Evolutionary conservation across 1,284 basidiomycete species (phyloP).

Genomic region (Tylopilus sp.): DNA sequence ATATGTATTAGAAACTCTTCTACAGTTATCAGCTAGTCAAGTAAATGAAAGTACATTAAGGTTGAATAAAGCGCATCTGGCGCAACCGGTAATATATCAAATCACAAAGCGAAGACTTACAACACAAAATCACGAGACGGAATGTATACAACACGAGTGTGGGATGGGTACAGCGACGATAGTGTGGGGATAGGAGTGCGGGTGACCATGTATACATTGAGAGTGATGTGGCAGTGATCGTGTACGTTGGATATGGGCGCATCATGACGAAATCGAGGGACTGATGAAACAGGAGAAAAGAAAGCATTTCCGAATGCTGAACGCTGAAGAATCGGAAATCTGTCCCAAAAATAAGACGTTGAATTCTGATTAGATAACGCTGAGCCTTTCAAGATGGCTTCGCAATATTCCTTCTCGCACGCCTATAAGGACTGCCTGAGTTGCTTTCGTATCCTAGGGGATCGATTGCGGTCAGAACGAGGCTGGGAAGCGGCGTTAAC

Average conservation of each 20-base stretch:
- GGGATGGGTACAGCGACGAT: background rate
- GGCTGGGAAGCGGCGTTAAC: background rate
- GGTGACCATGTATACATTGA: background rate
- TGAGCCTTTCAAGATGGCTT: constrained; percentile 40
- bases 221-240: background rate
- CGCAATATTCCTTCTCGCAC: constrained; percentile 44
- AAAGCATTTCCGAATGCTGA: no score
- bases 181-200: background rate
- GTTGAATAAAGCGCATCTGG: background rate
- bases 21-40: background rate
- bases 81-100: background rate
- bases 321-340: background rate
- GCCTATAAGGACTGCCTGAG: constrained; percentile 56
- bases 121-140: background rate
- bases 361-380: constrained; percentile 32
- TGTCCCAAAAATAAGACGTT: background rate
- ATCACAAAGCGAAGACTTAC: background rate
- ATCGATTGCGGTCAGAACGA: background rate
- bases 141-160: background rate
- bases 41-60: background rate
- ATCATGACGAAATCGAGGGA: background rate
- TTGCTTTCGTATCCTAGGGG: constrained; percentile 61
- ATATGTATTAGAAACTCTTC: background rate
- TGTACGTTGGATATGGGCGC: background rate
- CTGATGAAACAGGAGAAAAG: no score